phyloP scores from a whole-genome alignment of 768 basidiomycete species.

The Punctularia strigosozonata region DNA sequence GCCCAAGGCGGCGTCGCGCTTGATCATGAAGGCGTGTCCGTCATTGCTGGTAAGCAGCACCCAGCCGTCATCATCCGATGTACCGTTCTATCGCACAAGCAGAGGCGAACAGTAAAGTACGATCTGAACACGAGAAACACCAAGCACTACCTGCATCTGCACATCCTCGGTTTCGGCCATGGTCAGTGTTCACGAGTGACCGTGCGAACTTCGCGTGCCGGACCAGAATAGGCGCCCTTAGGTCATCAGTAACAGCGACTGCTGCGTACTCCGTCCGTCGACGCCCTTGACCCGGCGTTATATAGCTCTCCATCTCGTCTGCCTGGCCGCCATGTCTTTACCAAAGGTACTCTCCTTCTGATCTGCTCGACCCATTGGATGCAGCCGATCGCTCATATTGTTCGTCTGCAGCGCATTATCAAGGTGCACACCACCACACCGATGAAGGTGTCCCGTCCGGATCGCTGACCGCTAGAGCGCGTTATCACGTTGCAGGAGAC shows the following conservation, averaged over 20 bases:
- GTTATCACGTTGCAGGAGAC: conserved; percentile 61
- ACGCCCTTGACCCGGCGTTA: conserved; percentile 2
- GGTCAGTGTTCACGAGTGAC: too few species aligned
- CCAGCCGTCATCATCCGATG: conserved; percentile 32
- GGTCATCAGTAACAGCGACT: too few species aligned
- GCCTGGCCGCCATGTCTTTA: conserved; percentile 27
- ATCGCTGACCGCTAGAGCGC: conserved; percentile 9
- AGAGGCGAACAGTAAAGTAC: too few species aligned
- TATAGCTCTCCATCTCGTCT: background rate
- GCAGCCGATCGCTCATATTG: conserved; percentile 3
- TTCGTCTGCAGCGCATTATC: conserved; percentile 33
- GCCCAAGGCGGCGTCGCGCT: conserved; percentile 57
- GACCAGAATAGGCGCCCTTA: too few species aligned
- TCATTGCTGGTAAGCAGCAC: conserved; percentile 68
- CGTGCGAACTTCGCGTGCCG: too few species aligned
- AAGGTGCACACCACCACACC: conserved; percentile 24
- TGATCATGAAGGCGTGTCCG: conserved; percentile 72
- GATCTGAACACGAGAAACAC: background rate
- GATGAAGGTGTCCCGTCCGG: conserved; percentile 3
- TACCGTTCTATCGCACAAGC: background rate
- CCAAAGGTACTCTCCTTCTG: conserved; percentile 31
- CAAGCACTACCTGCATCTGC: background rate
- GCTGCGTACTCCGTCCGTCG: too few species aligned
- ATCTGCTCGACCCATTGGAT: background rate
- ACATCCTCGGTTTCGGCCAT: too few species aligned